These are phyloP conservation scores for Nannochloropsis salina DNA, from an alignment of 108 stramenopile genomes.

Conservation along the genomic window DNA sequence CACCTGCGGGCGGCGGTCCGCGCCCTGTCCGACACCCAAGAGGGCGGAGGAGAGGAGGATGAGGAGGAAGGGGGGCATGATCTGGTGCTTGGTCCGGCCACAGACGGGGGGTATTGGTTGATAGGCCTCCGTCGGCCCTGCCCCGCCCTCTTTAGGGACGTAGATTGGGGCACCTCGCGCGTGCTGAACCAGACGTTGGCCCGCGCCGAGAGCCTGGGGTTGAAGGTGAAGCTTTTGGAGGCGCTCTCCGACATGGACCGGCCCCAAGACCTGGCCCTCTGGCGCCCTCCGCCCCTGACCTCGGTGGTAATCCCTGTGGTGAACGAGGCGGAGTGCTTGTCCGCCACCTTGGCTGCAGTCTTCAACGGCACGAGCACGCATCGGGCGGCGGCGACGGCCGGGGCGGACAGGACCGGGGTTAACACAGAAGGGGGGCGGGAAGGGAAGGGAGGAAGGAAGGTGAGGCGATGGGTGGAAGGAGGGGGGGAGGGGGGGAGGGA, in stretches of 20 bases:
- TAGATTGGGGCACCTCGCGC: neutral
- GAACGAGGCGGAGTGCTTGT: neutral
- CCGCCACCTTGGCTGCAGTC: neutral
- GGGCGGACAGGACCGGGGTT: no score
- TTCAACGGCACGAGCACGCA: neutral
- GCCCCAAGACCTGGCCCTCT: neutral
- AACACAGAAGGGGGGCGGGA: no score
- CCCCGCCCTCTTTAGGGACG: neutral
- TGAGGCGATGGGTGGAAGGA: no score
- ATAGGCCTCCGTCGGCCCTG: slow-evolving; percentile 6
- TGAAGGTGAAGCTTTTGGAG: neutral
- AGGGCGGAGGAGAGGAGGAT: neutral
- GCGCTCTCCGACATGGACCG: neutral
- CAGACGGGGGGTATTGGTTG: neutral
- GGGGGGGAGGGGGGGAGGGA: no score
- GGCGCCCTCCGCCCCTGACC: neutral
- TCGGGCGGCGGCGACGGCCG: neutral
- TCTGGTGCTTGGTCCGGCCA: neutral
- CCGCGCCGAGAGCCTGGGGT: neutral
- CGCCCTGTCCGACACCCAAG: neutral
- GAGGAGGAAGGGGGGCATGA: neutral
- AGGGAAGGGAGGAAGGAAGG: no score
- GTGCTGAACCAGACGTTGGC: neutral
- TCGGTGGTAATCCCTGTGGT: neutral
- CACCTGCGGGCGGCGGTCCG: neutral